Evolutionary conservation across 108 stramenopile genomes (phyloP).

Genomic region (Skeletonema tropicum): DNA sequence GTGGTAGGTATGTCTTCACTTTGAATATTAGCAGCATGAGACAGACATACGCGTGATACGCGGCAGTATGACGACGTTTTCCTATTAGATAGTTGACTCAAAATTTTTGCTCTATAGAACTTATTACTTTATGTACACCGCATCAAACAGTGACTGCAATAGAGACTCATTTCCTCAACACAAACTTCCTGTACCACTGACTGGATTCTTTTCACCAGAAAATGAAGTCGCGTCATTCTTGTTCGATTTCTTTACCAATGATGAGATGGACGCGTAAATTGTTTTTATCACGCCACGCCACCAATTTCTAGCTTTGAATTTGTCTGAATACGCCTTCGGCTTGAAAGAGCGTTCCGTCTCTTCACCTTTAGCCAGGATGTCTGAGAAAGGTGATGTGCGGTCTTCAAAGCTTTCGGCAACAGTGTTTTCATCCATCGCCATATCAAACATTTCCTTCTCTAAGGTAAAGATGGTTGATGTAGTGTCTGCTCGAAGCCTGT

Average conservation of each 20-base stretch:
- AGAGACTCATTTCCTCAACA: background rate
- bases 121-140: background rate
- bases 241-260: background rate
- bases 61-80: too few species aligned
- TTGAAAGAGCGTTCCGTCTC: slow-evolving; percentile 11
- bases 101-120: background rate
- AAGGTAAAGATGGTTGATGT: slow-evolving; percentile 4
- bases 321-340: slow-evolving; percentile 5
- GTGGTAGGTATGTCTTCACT: too few species aligned
- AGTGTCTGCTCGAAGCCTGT: background rate
- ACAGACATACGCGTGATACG: too few species aligned
- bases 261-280: background rate
- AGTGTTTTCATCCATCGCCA: background rate
- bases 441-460: background rate
- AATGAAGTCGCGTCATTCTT: background rate
- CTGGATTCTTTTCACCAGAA: background rate
- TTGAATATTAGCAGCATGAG: too few species aligned
- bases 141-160: background rate
- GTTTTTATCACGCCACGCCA: slow-evolving; percentile 9
- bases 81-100: background rate
- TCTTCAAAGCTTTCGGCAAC: background rate
- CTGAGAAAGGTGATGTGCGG: background rate
- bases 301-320: slow-evolving; percentile 17
- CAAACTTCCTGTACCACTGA: background rate
- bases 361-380: slow-evolving; percentile 5